These are phyloP conservation scores for Zymoseptoria crescenta DNA, from an alignment of 2,329 filamentous ascomycete species.

Conservation along the genomic window DNA sequence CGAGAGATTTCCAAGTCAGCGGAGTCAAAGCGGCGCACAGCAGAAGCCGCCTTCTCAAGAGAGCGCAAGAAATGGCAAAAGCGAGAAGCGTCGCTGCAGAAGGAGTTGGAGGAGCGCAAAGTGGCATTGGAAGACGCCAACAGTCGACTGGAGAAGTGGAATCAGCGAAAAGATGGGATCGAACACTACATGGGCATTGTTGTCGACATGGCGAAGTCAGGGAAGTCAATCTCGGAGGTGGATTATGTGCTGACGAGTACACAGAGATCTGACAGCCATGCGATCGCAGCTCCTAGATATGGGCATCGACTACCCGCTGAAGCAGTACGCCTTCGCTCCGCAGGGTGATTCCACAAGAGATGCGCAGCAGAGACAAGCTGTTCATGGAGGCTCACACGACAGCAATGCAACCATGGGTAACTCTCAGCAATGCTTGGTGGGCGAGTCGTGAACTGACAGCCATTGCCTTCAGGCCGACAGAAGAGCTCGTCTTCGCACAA, in stretches of 20 bases:
- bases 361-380: background rate
- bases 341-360: background rate
- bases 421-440: background rate
- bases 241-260: background rate
- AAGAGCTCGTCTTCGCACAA: conserved; percentile 25
- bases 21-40: conserved; percentile 12
- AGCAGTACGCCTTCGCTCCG: conserved; percentile 17
- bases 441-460: conserved; percentile 1
- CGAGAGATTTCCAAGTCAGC: conserved; percentile 18
- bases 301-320: conserved; percentile 24
- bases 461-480: conserved; percentile 5
- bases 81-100: conserved; percentile 13
- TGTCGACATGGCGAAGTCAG: conserved; percentile 26
- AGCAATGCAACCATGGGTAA: conserved; percentile 14
- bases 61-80: conserved; percentile 22
- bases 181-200: conserved; percentile 32
- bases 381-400: background rate
- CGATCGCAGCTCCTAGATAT: conserved; percentile 22
- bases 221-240: conserved; percentile 2
- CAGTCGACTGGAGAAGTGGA: conserved; percentile 25
- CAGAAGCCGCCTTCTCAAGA: conserved; percentile 19
- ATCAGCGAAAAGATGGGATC: conserved; percentile 26
- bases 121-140: conserved; percentile 20
- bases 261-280: conserved; percentile 26
- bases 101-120: conserved; percentile 13